phyloP scores from a whole-genome alignment of 345 rosid species.

The Gossypium turneri region DNA sequence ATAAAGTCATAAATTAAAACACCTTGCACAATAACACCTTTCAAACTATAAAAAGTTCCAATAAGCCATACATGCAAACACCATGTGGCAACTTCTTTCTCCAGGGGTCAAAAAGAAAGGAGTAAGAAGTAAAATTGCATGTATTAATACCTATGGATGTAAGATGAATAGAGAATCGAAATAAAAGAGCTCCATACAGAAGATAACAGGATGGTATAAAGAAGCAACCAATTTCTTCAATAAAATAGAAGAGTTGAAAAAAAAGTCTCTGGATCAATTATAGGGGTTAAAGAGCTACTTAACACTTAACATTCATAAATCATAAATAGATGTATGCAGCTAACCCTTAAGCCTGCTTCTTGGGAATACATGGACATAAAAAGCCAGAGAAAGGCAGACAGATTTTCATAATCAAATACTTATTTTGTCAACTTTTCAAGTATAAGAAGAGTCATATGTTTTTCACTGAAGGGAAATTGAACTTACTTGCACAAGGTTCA shows the following conservation, averaged over 20 bases:
- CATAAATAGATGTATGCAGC: neutral
- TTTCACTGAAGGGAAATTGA: neutral
- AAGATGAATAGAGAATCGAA: neutral
- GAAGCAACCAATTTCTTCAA: neutral
- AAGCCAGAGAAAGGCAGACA: neutral
- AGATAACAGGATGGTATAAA: neutral
- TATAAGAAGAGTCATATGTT: neutral
- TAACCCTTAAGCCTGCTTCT: neutral
- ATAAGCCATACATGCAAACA: neutral
- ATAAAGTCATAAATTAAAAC: neutral
- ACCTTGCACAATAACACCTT: neutral
- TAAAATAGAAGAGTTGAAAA: neutral
- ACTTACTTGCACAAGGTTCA: conserved; percentile 86
- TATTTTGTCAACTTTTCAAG: neutral
- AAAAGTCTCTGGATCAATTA: neutral
- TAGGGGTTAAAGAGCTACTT: neutral
- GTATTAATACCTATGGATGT: neutral
- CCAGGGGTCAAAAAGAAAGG: neutral
- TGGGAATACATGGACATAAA: neutral
- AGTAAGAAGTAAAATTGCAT: neutral
- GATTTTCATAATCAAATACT: neutral
- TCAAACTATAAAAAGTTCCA: neutral
- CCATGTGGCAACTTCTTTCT: neutral
- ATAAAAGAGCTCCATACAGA: neutral
- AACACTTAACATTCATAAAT: neutral